Conservation (phyloP, 73 alveolate genomes). For the Symbiodinium natans region DNA sequence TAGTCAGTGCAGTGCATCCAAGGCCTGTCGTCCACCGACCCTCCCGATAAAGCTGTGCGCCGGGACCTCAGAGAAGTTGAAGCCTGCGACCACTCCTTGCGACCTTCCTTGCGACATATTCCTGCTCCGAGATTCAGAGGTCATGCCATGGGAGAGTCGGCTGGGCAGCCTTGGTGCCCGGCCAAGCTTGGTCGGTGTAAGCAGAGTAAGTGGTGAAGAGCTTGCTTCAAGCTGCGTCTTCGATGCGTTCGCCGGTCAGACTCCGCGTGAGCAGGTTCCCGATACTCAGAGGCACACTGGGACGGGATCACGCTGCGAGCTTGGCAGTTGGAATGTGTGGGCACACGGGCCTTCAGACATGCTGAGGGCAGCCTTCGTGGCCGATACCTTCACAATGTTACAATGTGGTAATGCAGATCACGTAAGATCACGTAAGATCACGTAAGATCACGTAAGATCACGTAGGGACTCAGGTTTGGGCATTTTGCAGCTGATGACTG, state of each 20-base stretch:
- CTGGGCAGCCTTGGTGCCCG: slow-evolving; percentile 18
- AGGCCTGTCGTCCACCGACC: slow-evolving; percentile 88
- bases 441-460: too few relatives aligned
- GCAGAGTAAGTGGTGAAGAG: too few relatives aligned
- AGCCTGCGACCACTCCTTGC: too few relatives aligned
- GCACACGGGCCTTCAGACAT: too few relatives aligned
- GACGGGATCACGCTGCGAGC: slow-evolving; percentile 33
- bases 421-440: too few relatives aligned
- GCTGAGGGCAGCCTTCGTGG: background rate
- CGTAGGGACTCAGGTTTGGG: slow-evolving; percentile 17
- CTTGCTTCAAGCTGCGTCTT: too few relatives aligned
- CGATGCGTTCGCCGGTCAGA: too few relatives aligned
- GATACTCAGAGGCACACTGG: slow-evolving; percentile 80
- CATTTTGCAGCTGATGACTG: slow-evolving; percentile 34
- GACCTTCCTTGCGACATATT: background rate
- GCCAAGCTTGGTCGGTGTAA: too few relatives aligned
- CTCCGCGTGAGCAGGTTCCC: background rate
- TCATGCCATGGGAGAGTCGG: slow-evolving; percentile 89
- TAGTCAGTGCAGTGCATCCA: background rate
- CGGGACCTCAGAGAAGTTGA: background rate
- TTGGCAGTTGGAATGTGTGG: too few relatives aligned
- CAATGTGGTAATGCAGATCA: too few relatives aligned
- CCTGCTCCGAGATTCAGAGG: slow-evolving; percentile 10
- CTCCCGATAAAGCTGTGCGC: slow-evolving; percentile 57
- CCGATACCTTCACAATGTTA: background rate